Percentiles rank a stretch among this genome's conserved stretches.
phyloP scores from a whole-genome alignment of 768 basidiomycete species.

The Suillus variegatus region DNA sequence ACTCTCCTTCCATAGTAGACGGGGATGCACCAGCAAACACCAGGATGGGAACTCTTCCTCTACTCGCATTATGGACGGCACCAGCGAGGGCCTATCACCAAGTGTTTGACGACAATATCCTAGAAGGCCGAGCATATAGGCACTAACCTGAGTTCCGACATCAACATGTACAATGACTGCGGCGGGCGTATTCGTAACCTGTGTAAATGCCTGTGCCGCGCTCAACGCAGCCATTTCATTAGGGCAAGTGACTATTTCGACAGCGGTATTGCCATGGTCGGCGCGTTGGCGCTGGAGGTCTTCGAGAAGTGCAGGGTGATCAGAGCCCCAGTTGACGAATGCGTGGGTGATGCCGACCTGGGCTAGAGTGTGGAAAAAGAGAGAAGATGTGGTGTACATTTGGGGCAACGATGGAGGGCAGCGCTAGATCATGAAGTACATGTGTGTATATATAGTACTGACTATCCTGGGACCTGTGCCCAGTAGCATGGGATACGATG shows the following conservation, averaged over 20 bases:
- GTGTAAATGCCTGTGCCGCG: conserved; percentile 71
- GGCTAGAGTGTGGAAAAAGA: conserved; percentile 57
- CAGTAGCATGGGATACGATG: not conserved
- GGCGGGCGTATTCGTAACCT: conserved; percentile 64
- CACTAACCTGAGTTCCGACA: conserved; percentile 62
- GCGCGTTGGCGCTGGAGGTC: conserved; percentile 61
- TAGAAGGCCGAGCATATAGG: not conserved
- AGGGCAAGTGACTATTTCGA: conserved; percentile 66
- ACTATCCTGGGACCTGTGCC: not conserved
- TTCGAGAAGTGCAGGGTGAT: conserved; percentile 72
- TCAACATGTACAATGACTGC: conserved; percentile 77
- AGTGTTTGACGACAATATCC: not conserved
- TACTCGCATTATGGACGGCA: conserved; percentile 72
- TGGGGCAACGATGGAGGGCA: conserved; percentile 5
- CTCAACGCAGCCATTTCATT: conserved; percentile 79
- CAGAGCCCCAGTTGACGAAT: conserved; percentile 78
- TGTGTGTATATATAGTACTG: not conserved
- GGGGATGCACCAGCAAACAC: conserved; percentile 76
- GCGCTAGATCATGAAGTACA: no score
- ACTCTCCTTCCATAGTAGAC: conserved; percentile 54
- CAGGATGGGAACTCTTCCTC: conserved; percentile 58
- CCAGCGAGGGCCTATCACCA: conserved; percentile 57
- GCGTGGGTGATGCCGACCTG: conserved; percentile 65
- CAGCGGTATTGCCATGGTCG: conserved; percentile 35
- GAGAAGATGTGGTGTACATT: conserved; percentile 61